These are phyloP conservation scores for Lepiota venenata DNA, from an alignment of 768 basidiomycete genomes.

Conservation along the genomic window DNA sequence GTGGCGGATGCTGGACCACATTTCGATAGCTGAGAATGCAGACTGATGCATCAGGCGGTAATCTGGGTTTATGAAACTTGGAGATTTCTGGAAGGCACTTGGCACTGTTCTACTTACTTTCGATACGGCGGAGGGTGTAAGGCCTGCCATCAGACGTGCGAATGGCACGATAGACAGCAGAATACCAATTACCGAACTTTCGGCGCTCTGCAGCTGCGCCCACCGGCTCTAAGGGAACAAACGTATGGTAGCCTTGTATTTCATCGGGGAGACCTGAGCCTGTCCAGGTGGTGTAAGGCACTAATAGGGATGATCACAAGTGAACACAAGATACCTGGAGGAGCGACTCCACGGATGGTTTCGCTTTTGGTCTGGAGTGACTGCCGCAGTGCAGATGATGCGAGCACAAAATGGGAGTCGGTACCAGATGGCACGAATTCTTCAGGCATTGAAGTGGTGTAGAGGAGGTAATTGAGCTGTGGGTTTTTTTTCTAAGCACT, in stretches of 20 bases:
- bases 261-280: slow-evolving; percentile 76
- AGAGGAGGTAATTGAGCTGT: slow-evolving; percentile 92
- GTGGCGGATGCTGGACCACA: slow-evolving; percentile 83
- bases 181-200: slow-evolving; percentile 82
- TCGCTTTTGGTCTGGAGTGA: slow-evolving; percentile 59
- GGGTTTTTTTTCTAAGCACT: neutral
- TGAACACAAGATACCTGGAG: slow-evolving; percentile 25
- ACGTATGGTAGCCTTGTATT: slow-evolving; percentile 85
- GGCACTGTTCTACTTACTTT: slow-evolving; percentile 61
- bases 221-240: slow-evolving; percentile 71
- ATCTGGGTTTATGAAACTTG: slow-evolving; percentile 40
- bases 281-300: slow-evolving; percentile 28
- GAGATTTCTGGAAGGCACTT: slow-evolving; percentile 1
- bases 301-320: neutral
- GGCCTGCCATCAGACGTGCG: slow-evolving; percentile 72
- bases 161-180: slow-evolving; percentile 81
- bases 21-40: slow-evolving; percentile 80
- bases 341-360: slow-evolving; percentile 48
- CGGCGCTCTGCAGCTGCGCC: slow-evolving; percentile 50
- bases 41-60: slow-evolving; percentile 79
- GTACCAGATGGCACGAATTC: slow-evolving; percentile 41
- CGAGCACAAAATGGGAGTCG: slow-evolving; percentile 67
- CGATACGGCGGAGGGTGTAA: slow-evolving; percentile 80
- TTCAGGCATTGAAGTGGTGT: slow-evolving; percentile 67
- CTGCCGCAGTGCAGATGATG: slow-evolving; percentile 41